Percentiles rank a stretch among this genome's conserved stretches.
These are phyloP conservation scores for Citrus cavaleriei DNA, from an alignment of 345 rosid species.

Conservation along the genomic window DNA sequence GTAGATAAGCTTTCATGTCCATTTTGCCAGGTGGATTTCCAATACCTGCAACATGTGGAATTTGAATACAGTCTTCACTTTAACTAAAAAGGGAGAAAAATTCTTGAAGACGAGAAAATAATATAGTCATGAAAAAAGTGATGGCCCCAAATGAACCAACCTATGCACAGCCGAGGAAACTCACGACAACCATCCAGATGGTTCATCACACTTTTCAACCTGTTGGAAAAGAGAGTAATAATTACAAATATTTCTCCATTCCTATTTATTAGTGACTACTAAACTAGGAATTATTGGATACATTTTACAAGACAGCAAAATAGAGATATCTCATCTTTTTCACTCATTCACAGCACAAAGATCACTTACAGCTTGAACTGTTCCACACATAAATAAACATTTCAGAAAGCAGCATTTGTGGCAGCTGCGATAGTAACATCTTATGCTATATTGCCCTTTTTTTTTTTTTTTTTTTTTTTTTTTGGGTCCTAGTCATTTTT, in stretches of 20 bases:
- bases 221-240: slow-evolving; percentile 31
- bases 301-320: background rate
- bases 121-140: background rate
- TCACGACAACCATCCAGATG: slow-evolving; percentile 67
- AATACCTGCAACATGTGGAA: slow-evolving; percentile 46
- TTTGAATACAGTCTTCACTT: background rate
- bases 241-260: background rate
- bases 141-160: slow-evolving; percentile 23
- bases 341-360: background rate
- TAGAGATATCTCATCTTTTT: background rate
- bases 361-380: background rate
- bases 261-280: background rate
- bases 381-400: background rate
- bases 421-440: background rate
- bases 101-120: background rate
- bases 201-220: slow-evolving; percentile 72
- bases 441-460: background rate
- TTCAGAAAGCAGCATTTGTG: background rate
- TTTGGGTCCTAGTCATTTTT: background rate
- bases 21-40: slow-evolving; percentile 89
- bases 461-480: background rate
- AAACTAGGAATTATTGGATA: background rate
- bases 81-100: background rate
- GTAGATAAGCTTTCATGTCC: slow-evolving; percentile 92
- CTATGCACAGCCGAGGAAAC: slow-evolving; percentile 80